phyloP scores from a whole-genome alignment of 805 yeast species.

The Saturnispora gosingensis region DNA sequence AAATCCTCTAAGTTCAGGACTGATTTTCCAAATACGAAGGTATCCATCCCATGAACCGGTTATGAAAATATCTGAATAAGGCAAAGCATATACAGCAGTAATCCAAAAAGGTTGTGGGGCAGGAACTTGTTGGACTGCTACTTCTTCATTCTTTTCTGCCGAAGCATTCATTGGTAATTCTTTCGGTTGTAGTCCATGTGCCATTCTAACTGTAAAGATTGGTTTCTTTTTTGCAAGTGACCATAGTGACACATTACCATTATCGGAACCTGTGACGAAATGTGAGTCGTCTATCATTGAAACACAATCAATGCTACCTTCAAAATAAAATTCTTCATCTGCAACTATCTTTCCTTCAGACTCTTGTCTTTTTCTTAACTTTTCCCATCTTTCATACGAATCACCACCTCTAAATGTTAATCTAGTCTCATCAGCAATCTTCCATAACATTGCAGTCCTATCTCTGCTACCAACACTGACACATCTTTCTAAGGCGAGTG shows the following conservation, averaged over 20 bases:
- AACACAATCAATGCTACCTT: slow-evolving; percentile 87
- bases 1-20: slow-evolving; percentile 55
- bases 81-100: slow-evolving; percentile 71
- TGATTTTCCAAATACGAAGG: slow-evolving; percentile 69
- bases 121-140: slow-evolving; percentile 48
- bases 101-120: slow-evolving; percentile 75
- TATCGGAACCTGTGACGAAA: slow-evolving; percentile 92
- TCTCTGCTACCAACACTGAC: slow-evolving; percentile 94
- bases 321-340: slow-evolving; percentile 38
- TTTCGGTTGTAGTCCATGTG: slow-evolving; percentile 60
- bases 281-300: slow-evolving; percentile 87
- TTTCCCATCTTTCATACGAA: slow-evolving; percentile 29
- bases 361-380: slow-evolving; percentile 29
- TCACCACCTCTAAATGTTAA: slow-evolving; percentile 92
- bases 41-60: slow-evolving; percentile 86
- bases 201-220: slow-evolving; percentile 51
- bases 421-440: slow-evolving; percentile 89
- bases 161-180: slow-evolving; percentile 43
- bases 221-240: slow-evolving; percentile 86
- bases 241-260: slow-evolving; percentile 89
- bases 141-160: slow-evolving; percentile 34
- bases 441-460: slow-evolving; percentile 93
- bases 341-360: slow-evolving; percentile 23
- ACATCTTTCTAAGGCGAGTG: slow-evolving; percentile 81
- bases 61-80: slow-evolving; percentile 74